Conservation (phyloP, 345 rosid species). For the Anastatica hierochuntica region DNA sequence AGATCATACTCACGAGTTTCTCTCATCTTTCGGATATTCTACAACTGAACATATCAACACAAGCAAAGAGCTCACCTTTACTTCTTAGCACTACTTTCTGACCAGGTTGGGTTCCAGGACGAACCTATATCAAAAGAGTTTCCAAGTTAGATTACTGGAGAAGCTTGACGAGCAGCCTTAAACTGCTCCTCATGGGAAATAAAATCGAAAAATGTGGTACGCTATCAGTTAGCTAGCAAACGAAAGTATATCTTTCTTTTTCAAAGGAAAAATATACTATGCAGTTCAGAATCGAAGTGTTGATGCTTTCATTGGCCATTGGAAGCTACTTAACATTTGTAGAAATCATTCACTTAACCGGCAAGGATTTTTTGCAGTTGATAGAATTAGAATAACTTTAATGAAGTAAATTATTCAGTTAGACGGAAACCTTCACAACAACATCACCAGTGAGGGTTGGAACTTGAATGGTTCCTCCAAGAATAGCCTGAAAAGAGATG, state of each 20-base stretch:
- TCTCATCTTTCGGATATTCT: no score
- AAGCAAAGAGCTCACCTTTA: constrained; percentile 51
- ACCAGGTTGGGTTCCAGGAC: constrained; percentile 95
- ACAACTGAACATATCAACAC: no score
- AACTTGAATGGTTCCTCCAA: constrained; percentile 95
- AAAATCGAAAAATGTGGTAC: no score
- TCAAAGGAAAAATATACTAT: no score
- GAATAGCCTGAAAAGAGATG: constrained; percentile 59
- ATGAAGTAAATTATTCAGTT: no score
- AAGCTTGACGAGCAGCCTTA: not conserved
- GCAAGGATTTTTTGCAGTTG: not conserved
- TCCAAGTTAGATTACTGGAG: constrained; percentile 1
- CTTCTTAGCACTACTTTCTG: constrained; percentile 94
- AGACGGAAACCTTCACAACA: constrained; percentile 68
- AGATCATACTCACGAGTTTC: no score
- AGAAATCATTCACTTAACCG: not conserved
- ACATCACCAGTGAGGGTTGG: constrained; percentile 98
- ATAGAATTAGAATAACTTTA: not conserved
- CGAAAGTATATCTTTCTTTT: no score
- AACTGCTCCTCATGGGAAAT: not conserved
- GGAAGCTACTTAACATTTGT: no score
- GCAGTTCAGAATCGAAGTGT: no score
- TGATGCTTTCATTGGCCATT: no score
- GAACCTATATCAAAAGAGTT: constrained; percentile 45
- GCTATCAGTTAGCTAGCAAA: no score